phyloP scores from a whole-genome alignment of 495 filamentous ascomycete genomes.

The Cenococcum geophilum region DNA sequence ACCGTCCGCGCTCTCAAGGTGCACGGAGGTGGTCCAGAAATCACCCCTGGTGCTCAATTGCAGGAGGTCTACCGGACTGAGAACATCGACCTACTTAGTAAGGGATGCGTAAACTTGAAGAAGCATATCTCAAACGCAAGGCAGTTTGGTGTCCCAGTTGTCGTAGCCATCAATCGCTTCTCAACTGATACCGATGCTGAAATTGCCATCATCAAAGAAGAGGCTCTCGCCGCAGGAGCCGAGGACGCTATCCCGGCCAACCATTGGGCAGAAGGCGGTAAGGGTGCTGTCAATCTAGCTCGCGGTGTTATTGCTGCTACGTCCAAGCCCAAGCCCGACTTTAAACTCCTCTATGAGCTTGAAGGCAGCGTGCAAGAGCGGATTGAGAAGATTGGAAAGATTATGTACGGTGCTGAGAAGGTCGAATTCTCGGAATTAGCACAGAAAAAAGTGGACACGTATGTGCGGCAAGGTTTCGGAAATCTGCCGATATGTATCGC shows the following conservation, averaged over 20 bases:
- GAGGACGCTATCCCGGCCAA: slow-evolving; percentile 90
- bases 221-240: slow-evolving; percentile 86
- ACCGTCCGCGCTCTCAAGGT: slow-evolving; percentile 95
- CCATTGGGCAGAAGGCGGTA: slow-evolving; percentile 95
- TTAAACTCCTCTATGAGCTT: slow-evolving; percentile 79
- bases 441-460: slow-evolving; percentile 91
- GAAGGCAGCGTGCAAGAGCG: slow-evolving; percentile 79
- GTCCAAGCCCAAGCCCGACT: slow-evolving; percentile 72
- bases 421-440: slow-evolving; percentile 93
- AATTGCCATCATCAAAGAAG: slow-evolving; percentile 78
- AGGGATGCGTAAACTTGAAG: slow-evolving; percentile 85
- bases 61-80: slow-evolving; percentile 84
- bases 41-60: slow-evolving; percentile 75
- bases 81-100: slow-evolving; percentile 82
- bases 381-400: slow-evolving; percentile 81
- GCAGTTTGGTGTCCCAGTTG: slow-evolving; percentile 86
- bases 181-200: slow-evolving; percentile 90
- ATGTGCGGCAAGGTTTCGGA: slow-evolving; percentile 84
- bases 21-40: slow-evolving; percentile 89
- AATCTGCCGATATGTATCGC: slow-evolving; percentile 94
- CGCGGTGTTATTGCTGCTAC: slow-evolving; percentile 77
- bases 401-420: slow-evolving; percentile 87
- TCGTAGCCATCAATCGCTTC: slow-evolving; percentile 96
- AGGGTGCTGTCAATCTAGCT: slow-evolving; percentile 83
- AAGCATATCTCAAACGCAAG: slow-evolving; percentile 90